Conservation (phyloP, 2,329 filamentous ascomycete species). For the Colletotrichum horii region DNA sequence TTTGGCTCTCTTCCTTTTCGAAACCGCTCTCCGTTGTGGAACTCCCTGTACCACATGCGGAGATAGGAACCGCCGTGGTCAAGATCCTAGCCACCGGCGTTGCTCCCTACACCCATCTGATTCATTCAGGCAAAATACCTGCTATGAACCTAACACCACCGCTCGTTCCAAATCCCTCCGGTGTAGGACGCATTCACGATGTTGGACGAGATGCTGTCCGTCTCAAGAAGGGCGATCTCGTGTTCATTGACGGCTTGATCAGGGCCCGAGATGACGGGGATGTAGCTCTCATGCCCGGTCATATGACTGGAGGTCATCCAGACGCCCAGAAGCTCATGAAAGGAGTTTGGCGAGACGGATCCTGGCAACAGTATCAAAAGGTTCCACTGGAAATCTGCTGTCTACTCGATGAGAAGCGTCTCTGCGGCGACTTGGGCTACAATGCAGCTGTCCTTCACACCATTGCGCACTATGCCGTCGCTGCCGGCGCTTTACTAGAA, state of each 20-base stretch:
- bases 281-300: constrained; percentile 31
- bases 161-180: constrained; percentile 35
- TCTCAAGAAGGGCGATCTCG: constrained; percentile 36
- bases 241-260: constrained; percentile 34
- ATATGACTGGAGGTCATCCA: constrained; percentile 28
- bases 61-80: constrained; percentile 23
- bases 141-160: constrained; percentile 30
- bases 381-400: constrained; percentile 39
- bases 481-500: constrained; percentile 46
- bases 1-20: constrained; percentile 4
- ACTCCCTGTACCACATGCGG: constrained; percentile 23
- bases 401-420: constrained; percentile 34
- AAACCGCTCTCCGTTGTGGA: background rate
- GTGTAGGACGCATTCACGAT: constrained; percentile 39
- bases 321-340: constrained; percentile 28
- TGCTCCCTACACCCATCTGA: constrained; percentile 27
- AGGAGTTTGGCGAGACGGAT: constrained; percentile 35
- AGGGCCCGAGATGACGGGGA: constrained; percentile 34
- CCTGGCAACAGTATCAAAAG: constrained; percentile 31
- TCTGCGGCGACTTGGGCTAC: constrained; percentile 42
- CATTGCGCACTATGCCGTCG: constrained; percentile 41
- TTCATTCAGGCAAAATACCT: background rate
- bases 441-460: constrained; percentile 41
- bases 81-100: constrained; percentile 27
- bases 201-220: constrained; percentile 36